These are phyloP conservation scores for Strobilomyces echinocephalus DNA, from an alignment of 768 basidiomycete genomes.

Conservation along the genomic window DNA sequence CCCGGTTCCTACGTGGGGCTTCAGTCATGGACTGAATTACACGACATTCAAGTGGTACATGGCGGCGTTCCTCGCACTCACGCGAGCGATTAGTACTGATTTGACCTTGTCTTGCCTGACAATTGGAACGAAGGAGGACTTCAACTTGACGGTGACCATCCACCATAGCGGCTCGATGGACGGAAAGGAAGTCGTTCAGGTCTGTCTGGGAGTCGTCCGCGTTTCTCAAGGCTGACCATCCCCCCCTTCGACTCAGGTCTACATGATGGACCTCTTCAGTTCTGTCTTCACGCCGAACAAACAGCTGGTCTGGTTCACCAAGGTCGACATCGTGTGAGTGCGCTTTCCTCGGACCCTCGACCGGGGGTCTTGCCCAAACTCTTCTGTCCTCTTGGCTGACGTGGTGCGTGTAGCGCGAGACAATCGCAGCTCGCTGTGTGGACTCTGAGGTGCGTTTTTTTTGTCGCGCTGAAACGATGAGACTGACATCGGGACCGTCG, in stretches of 20 bases:
- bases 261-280: constrained; percentile 54
- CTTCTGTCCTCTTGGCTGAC: no score
- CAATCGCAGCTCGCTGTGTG: constrained; percentile 21
- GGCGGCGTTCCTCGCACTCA: no score
- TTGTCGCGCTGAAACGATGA: neutral
- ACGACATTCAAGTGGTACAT: constrained; percentile 21
- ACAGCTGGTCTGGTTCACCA: constrained; percentile 56
- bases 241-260: constrained; percentile 38
- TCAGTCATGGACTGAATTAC: constrained; percentile 22
- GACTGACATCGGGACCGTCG: no score
- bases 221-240: neutral
- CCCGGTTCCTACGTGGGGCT: constrained; percentile 19
- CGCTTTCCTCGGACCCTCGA: no score
- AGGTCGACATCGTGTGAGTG: no score
- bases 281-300: constrained; percentile 65
- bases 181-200: constrained; percentile 66
- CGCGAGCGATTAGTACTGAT: constrained; percentile 5
- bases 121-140: constrained; percentile 47
- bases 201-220: no score
- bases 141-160: constrained; percentile 57
- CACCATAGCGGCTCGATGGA: constrained; percentile 52
- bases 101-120: constrained; percentile 13
- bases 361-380: no score
- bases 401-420: constrained; percentile 8
- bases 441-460: constrained; percentile 8